Evolutionary conservation across 257 asterid genomes (phyloP).

Genomic region (Henckelia pumila): DNA sequence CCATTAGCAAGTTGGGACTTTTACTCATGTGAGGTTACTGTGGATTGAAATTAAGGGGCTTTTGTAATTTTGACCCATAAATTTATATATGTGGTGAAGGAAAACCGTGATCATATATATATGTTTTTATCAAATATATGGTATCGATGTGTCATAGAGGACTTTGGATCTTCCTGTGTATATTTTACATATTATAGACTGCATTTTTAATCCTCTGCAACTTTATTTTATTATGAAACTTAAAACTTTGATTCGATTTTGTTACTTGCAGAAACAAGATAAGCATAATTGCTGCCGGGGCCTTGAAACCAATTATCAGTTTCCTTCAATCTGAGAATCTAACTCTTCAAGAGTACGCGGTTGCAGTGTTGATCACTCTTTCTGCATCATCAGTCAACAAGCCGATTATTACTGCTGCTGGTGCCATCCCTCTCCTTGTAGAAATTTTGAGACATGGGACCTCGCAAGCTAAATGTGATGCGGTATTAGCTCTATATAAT

Average conservation of each 20-base stretch:
- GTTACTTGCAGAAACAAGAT: constrained; percentile 67
- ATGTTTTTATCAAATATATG: neutral
- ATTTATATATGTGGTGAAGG: neutral
- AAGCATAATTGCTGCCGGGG: constrained; percentile 72
- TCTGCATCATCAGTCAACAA: constrained; percentile 82
- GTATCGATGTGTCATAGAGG: neutral
- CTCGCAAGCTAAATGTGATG: constrained; percentile 76
- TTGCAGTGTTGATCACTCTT: constrained; percentile 78
- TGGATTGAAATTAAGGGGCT: neutral
- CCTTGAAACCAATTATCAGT: constrained; percentile 61
- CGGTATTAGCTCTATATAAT: constrained; percentile 84
- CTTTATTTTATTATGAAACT: neutral
- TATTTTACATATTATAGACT: neutral
- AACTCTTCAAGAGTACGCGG: constrained; percentile 72
- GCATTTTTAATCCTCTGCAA: constrained; percentile 8
- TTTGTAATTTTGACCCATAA: neutral
- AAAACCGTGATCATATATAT: neutral
- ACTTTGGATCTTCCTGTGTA: neutral
- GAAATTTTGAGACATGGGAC: constrained; percentile 48
- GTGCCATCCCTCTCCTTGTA: constrained; percentile 82
- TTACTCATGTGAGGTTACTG: neutral
- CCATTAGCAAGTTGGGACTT: neutral
- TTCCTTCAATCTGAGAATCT: constrained; percentile 64
- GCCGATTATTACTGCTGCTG: constrained; percentile 75
- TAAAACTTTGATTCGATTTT: neutral